Evolutionary conservation across 495 filamentous ascomycete species (phyloP), one percentile per base, ranked within the genome.

Genomic region (Podospora pseudocomata): DNA sequence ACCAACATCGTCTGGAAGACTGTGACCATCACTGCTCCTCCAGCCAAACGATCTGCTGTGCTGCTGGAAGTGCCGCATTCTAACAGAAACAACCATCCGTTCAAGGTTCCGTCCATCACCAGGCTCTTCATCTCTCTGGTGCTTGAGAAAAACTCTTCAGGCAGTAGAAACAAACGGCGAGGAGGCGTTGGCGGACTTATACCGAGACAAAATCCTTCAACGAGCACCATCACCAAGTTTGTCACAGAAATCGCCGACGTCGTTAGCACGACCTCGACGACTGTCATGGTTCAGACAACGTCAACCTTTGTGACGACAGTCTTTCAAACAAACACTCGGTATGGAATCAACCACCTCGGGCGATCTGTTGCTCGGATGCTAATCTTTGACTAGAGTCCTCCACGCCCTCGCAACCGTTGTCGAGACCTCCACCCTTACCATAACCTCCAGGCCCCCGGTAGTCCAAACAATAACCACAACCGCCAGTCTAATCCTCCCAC

Each of bases 371-470:
- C 32, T 9, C 18, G 3, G 39, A 49, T 66, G 5, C 57, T 67
- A 28, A 69, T 64, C 5, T 1, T 3, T 28, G n/a, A 4, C 4
- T 56, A 74, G 73, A 61, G 74, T 77, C 30, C 64, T 76, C 56
- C 65, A 70, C 32, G 74, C 76, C 49, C 58, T 68, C 54, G 65
- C 71, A 7, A 77, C 76, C 18, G 64, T 70, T 19, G 67, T 66
- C 63, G 56, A 73, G 9, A 78, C 74, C 3, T 77, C 75, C 34
- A 79, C 72, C n/a, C 30, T 79, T 13, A 77, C 75, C 3, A 67
- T 75, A 60, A 76, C 74, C 0, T 67, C 67, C 23, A 67, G 60
- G 15, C 67, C 61, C 2, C 74, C 75, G 2, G 30, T 63, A 1
- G 71, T 62, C 60, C 57, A 65, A 56, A 68, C 68, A 59, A 57